These are phyloP conservation scores for Tritrichomonas musculus DNA, from an alignment of 208 protist genomes.

Conservation along the genomic window DNA sequence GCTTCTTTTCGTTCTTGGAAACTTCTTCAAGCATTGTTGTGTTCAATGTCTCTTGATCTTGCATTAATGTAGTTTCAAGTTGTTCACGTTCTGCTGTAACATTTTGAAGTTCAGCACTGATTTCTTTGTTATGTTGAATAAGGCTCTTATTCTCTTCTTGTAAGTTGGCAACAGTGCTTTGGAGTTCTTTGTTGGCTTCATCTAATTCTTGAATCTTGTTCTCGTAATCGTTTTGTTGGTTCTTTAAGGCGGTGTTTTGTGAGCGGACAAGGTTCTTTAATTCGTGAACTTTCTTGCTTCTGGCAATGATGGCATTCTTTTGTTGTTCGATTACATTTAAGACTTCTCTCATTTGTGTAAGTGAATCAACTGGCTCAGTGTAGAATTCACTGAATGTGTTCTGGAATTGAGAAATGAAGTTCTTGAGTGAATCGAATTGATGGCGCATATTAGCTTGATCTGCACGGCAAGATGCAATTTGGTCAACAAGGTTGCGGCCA, in stretches of 20 bases:
- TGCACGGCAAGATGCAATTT: not conserved
- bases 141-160: not conserved
- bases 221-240: not conserved
- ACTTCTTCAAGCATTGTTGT: too few relatives aligned
- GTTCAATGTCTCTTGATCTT: not conserved
- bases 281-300: not conserved
- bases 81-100: not conserved
- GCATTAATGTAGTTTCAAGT: not conserved
- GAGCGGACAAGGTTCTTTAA: not conserved
- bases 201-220: not conserved
- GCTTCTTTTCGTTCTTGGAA: too few relatives aligned
- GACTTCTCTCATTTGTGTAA: not conserved
- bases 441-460: not conserved
- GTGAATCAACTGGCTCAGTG: not conserved
- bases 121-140: not conserved
- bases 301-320: not conserved
- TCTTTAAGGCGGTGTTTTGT: not conserved
- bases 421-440: not conserved
- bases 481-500: not conserved
- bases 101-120: not conserved
- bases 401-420: not conserved
- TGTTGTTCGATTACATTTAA: not conserved
- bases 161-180: not conserved
- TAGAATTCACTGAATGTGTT: not conserved
- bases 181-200: too few relatives aligned